Conservation (phyloP, 106 monocot genomes). For the Iris macrosiphon region DNA sequence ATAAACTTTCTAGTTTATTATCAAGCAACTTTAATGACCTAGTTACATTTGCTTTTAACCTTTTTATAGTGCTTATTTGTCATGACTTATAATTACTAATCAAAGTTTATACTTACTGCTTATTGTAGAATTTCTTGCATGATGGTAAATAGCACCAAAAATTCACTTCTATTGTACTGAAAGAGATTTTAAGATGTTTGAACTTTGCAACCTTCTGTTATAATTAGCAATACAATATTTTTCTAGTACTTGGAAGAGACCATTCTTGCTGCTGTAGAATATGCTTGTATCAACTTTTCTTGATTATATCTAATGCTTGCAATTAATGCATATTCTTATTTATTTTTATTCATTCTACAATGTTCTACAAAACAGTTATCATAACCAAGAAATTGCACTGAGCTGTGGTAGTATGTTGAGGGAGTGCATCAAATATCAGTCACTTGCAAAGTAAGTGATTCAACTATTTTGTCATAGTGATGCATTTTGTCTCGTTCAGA, state of each 20-base stretch:
- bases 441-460: slow-evolving; percentile 81
- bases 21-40: no score
- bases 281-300: neutral
- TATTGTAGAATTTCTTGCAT: no score
- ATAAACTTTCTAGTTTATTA: no score
- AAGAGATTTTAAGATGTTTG: no score
- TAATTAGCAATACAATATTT: no score
- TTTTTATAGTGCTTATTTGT: no score
- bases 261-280: neutral
- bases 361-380: slow-evolving; percentile 66
- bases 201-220: no score
- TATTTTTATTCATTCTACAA: slow-evolving; percentile 19
- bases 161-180: no score
- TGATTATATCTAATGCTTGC: neutral
- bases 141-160: no score
- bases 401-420: slow-evolving; percentile 94
- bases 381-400: slow-evolving; percentile 91
- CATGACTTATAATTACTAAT: no score
- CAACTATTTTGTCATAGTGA: slow-evolving; percentile 2
- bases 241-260: neutral
- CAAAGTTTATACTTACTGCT: no score
- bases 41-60: no score
- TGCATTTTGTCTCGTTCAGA: neutral
- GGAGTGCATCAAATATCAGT: slow-evolving; percentile 96
- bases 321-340: slow-evolving; percentile 6